Evolutionary conservation across 1,284 basidiomycete genomes (phyloP).

Genomic region (Albatrellus sp.): DNA sequence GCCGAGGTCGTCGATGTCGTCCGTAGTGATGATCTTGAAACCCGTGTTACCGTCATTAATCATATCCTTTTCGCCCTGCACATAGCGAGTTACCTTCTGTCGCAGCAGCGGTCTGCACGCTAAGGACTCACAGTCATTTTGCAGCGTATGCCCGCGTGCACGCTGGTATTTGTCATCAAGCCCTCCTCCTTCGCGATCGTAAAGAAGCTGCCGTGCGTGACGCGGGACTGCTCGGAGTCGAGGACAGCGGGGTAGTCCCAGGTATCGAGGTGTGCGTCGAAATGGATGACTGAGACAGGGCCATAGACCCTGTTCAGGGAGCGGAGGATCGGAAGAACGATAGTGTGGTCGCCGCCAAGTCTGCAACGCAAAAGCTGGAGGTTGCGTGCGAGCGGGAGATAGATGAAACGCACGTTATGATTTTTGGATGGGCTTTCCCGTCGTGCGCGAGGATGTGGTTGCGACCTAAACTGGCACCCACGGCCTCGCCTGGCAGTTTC

Average conservation of each 20-base stretch:
- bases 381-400: neutral
- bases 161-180: constrained; percentile 55
- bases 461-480: constrained; percentile 16
- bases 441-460: constrained; percentile 31
- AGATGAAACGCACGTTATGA: constrained; percentile 37
- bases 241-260: constrained; percentile 39
- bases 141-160: constrained; percentile 71
- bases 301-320: constrained; percentile 63
- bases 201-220: constrained; percentile 74
- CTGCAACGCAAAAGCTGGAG: constrained; percentile 18
- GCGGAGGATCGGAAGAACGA: constrained; percentile 66
- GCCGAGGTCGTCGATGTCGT: constrained; percentile 66
- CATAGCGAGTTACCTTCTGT: neutral
- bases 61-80: constrained; percentile 45
- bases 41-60: constrained; percentile 52
- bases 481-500: constrained; percentile 17
- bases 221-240: constrained; percentile 45
- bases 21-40: constrained; percentile 60
- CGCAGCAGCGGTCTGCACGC: neutral
- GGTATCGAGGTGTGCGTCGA: constrained; percentile 67
- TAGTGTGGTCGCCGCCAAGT: constrained; percentile 71
- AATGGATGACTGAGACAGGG: constrained; percentile 70
- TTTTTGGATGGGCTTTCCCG: constrained; percentile 47
- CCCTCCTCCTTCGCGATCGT: constrained; percentile 62
- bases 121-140: constrained; percentile 40